Evolutionary conservation across 2,329 filamentous ascomycete species (phyloP), one percentile per base, ranked within the genome.

Genomic region (Talaromyces sp.): DNA sequence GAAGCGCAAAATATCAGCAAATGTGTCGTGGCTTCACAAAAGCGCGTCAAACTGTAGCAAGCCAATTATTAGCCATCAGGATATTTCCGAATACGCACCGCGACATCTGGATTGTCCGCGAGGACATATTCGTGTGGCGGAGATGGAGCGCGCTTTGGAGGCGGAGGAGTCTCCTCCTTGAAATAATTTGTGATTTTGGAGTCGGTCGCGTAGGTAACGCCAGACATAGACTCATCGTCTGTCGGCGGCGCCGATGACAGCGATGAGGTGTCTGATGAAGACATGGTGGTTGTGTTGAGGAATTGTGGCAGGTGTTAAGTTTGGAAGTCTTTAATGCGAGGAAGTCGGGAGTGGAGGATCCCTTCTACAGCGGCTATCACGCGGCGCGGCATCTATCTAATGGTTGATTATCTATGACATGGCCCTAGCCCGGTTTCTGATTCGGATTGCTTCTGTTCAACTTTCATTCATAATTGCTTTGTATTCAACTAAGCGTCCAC

Each of bases 51-150:
- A 44, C 56, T 52, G 40, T 62, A 62, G 69, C 80, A 78, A 79
- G 78, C 77, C 76, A 50, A 33, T 40, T 58, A 14, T 7, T 7
- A 37, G 11, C 46, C 69, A 67, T 66, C 40, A 11, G 14, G 39
- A 12, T 1, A 14, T 50, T 44, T 62, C 23, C 56, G 58, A 68
- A 66, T 64, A 91, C 93, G 79, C 84, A 97, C 93, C 69, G 93
- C 90, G 79, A 98, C 93, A 73, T 95, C 90, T 66, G 90, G 85
- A 76, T 96, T 96, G 75, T 98, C 93, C 66, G 91, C 92, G 62
- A 97, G 82, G 31, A 92, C 88, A 77, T 89, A 91, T 82, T 96
- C 92, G 76, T 97, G 93, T 8, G 91, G 88, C 69, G 93, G 93
- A 68, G 93, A 97, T 21, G 92, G 88, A 63, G 89, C 88, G 74